Percentiles rank a stretch among this genome's conserved stretches.
Evolutionary conservation across 169 alveolate species (phyloP).

Genomic region (Plasmodium relictum): DNA sequence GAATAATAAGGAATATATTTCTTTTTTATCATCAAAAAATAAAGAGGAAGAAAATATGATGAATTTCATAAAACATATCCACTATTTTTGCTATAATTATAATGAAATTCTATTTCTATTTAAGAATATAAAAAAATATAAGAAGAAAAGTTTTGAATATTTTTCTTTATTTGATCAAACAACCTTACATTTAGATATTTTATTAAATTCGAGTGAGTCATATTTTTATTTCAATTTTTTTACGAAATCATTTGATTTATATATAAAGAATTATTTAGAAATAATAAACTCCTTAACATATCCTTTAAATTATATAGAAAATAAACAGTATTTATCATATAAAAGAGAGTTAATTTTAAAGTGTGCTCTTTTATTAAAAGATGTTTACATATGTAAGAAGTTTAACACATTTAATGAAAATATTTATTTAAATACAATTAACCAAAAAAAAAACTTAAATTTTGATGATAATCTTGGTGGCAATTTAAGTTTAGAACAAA

Average conservation of each 20-base stretch:
- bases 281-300: slow-evolving; percentile 37
- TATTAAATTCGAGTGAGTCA: slow-evolving; percentile 53
- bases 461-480: slow-evolving; percentile 67
- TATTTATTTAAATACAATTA: slow-evolving; percentile 27
- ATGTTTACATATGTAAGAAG: slow-evolving; percentile 56
- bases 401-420: slow-evolving; percentile 50
- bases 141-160: slow-evolving; percentile 46
- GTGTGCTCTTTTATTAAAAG: slow-evolving; percentile 57
- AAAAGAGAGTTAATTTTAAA: slow-evolving; percentile 49
- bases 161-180: slow-evolving; percentile 62
- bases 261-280: slow-evolving; percentile 29
- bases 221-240: slow-evolving; percentile 70
- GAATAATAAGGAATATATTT: slow-evolving; percentile 16
- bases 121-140: slow-evolving; percentile 69
- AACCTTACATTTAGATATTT: slow-evolving; percentile 69
- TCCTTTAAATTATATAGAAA: slow-evolving; percentile 46
- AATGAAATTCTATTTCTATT: slow-evolving; percentile 32
- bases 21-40: background rate
- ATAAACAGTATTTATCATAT: slow-evolving; percentile 48
- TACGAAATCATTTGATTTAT: slow-evolving; percentile 51
- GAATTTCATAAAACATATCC: slow-evolving; percentile 10
- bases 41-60: slow-evolving; percentile 2
- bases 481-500: slow-evolving; percentile 15
- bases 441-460: slow-evolving; percentile 14
- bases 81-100: slow-evolving; percentile 52